These are phyloP conservation scores for Hypsizygus marmoreus DNA, from an alignment of 768 basidiomycete genomes.

Conservation along the genomic window DNA sequence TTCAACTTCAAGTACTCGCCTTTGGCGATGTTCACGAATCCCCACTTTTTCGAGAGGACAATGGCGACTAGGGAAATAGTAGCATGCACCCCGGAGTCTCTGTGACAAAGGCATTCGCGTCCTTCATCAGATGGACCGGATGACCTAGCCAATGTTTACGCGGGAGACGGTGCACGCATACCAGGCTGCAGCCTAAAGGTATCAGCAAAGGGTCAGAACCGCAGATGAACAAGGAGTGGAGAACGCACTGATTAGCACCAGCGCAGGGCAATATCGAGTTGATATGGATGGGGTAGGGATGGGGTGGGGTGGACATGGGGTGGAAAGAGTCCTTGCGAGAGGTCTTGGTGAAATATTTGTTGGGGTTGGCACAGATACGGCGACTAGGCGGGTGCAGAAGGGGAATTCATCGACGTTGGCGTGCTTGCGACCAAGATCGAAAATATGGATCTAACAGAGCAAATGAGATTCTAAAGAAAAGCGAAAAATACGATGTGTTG, in stretches of 20 bases:
- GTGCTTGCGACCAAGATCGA: conserved; percentile 94
- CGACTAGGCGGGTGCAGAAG: conserved; percentile 94
- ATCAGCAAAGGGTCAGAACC: neutral
- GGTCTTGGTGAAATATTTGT: conserved; percentile 99
- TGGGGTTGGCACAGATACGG: conserved; percentile 97
- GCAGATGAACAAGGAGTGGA: neutral
- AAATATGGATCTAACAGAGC: conserved; percentile 81
- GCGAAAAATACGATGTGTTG: conserved; percentile 1
- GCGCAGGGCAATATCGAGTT: conserved; percentile 99
- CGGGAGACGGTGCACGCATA: conserved; percentile 97
- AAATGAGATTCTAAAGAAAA: neutral
- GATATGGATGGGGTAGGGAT: conserved; percentile 98
- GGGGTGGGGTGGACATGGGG: conserved; percentile 93
- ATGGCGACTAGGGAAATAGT: conserved; percentile 99
- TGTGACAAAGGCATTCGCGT: conserved; percentile 86
- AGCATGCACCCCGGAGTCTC: conserved; percentile 94
- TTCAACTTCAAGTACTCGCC: conserved; percentile 85
- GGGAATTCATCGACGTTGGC: conserved; percentile 98
- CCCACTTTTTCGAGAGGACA: conserved; percentile 97
- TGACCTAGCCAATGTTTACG: conserved; percentile 96
- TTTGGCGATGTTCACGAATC: conserved; percentile 93
- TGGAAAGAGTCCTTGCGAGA: conserved; percentile 99
- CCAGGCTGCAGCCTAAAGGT: conserved; percentile 91
- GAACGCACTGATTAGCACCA: conserved; percentile 88
- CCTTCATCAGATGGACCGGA: conserved; percentile 89